Evolutionary conservation across 2,329 filamentous ascomycete species (phyloP).

Genomic region (Cladophialophora yegresii): DNA sequence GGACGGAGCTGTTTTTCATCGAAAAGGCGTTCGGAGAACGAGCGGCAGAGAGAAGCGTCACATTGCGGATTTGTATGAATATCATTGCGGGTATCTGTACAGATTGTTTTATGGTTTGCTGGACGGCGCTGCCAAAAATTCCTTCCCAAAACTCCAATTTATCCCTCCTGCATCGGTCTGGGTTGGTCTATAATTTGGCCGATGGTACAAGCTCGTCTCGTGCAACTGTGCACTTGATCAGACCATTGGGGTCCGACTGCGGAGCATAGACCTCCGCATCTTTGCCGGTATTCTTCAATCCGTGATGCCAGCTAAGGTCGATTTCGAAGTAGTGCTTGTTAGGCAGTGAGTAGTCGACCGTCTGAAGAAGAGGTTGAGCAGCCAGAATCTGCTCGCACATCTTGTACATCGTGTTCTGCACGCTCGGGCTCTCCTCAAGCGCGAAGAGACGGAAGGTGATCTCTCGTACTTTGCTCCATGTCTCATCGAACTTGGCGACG

Average conservation of each 20-base stretch:
- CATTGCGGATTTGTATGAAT: conserved; percentile 19
- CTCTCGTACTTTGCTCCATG: conserved; percentile 73
- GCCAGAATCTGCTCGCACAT: conserved; percentile 88
- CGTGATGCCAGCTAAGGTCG: conserved; percentile 96
- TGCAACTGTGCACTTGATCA: conserved; percentile 87
- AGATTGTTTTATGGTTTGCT: conserved; percentile 4
- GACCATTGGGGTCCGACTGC: conserved; percentile 87
- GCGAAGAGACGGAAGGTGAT: conserved; percentile 94
- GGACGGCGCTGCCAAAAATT: not conserved
- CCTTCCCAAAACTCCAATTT: not conserved
- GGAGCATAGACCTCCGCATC: conserved; percentile 95
- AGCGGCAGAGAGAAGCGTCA: not conserved
- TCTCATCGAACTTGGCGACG: conserved; percentile 70
- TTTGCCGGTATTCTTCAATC: conserved; percentile 88
- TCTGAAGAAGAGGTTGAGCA: conserved; percentile 68
- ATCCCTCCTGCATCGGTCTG: conserved; percentile 31
- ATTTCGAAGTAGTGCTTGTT: conserved; percentile 99
- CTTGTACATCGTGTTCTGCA: conserved; percentile 98
- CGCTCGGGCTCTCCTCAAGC: conserved; percentile 83
- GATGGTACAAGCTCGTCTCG: conserved; percentile 33
- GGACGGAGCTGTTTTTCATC: conserved; percentile 15
- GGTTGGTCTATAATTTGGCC: conserved; percentile 9
- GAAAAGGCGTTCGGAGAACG: not conserved
- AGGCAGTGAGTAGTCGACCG: conserved; percentile 79
- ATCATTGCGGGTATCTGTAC: conserved; percentile 23